These are phyloP conservation scores for Purshia tridentata DNA, from an alignment of 306 rosid species.

Conservation along the genomic window DNA sequence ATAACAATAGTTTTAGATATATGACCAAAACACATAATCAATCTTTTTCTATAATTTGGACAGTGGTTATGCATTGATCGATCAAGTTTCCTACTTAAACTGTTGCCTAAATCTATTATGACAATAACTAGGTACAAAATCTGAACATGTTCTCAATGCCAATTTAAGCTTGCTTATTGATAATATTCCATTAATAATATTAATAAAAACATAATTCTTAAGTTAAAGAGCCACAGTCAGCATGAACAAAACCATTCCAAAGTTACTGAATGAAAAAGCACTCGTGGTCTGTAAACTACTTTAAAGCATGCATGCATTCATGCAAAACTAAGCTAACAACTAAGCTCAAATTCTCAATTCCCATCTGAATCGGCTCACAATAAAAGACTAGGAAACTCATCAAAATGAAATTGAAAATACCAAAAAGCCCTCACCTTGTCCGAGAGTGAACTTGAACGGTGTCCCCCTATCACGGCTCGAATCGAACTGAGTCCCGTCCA, in stretches of 20 bases:
- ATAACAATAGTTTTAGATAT: too few relatives aligned
- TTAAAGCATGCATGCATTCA: background rate
- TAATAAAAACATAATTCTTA: background rate
- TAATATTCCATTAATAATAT: background rate
- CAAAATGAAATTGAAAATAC: background rate
- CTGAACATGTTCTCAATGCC: background rate
- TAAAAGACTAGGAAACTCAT: background rate
- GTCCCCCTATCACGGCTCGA: conserved; percentile 78
- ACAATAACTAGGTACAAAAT: background rate
- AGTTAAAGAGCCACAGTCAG: too few relatives aligned
- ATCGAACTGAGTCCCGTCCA: conserved; percentile 89
- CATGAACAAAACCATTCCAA: too few relatives aligned
- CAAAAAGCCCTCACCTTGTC: conserved; percentile 62
- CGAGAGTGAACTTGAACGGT: conserved; percentile 89
- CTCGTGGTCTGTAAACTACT: background rate
- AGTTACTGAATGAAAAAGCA: background rate
- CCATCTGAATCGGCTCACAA: background rate
- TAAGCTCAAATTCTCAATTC: background rate
- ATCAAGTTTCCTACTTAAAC: too few relatives aligned
- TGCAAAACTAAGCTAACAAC: background rate
- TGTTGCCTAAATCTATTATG: too few relatives aligned
- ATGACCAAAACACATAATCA: too few relatives aligned
- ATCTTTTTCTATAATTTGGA: too few relatives aligned
- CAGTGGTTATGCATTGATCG: too few relatives aligned
- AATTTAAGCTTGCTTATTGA: background rate